A percentile compares a stretch with the other conserved stretches of the same genome.
Evolutionary conservation across 768 basidiomycete genomes (phyloP).

Genomic region (Mycena sanguinolenta): DNA sequence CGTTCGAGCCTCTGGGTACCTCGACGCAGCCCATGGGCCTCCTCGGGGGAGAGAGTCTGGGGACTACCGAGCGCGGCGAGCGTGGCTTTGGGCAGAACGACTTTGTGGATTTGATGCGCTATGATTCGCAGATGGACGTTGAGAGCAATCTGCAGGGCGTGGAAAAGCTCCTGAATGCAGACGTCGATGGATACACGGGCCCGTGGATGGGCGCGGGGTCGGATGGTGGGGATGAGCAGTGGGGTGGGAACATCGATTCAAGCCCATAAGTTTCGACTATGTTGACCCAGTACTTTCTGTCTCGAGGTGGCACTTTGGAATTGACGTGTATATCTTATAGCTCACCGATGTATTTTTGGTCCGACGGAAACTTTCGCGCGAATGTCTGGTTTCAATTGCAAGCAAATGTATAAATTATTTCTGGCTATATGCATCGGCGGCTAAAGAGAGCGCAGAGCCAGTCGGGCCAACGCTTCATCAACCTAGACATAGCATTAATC

Average conservation of each 20-base stretch:
- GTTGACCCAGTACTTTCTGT: too few species aligned
- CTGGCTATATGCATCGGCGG: too few species aligned
- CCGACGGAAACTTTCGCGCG: too few species aligned
- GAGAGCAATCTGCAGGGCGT: slow-evolving; percentile 37
- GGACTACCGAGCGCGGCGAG: slow-evolving; percentile 28
- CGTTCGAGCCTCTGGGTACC: slow-evolving; percentile 28
- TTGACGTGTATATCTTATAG: too few species aligned
- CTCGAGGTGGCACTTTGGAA: too few species aligned
- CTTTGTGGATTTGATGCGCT: slow-evolving; percentile 25
- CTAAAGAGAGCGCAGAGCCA: too few species aligned
- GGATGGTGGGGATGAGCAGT: slow-evolving; percentile 30
- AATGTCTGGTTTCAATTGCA: too few species aligned
- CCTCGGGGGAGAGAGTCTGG: slow-evolving; percentile 23
- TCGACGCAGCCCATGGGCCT: slow-evolving; percentile 37
- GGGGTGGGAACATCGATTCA: slow-evolving; percentile 18
- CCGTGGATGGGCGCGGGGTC: slow-evolving; percentile 32
- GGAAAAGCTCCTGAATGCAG: slow-evolving; percentile 28
- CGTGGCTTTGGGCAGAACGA: slow-evolving; percentile 32
- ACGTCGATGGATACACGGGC: slow-evolving; percentile 30
- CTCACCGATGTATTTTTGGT: too few species aligned
- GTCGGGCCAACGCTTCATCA: too few species aligned
- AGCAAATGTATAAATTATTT: too few species aligned
- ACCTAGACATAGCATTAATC: too few species aligned
- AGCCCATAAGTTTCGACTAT: slow-evolving; percentile 20
- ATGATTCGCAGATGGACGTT: slow-evolving; percentile 38